Evolutionary conservation across 345 rosid genomes (phyloP), one percentile per base, ranked within the genome.

Genomic region (Populus tremula): DNA sequence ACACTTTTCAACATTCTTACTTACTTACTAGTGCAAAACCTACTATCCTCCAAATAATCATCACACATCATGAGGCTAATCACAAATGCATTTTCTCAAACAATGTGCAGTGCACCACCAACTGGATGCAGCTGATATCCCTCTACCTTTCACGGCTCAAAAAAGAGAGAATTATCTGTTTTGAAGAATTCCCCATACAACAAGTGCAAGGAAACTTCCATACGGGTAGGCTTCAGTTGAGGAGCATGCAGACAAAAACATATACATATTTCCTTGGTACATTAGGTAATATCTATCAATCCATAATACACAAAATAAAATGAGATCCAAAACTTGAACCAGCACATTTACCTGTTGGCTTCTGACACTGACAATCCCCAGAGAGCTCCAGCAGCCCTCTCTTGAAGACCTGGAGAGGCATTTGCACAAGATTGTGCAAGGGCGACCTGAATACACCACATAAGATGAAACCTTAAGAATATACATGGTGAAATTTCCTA

Each of bases 351-450:
- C 83, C 83, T 76, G 35, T 76, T 81, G 54, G 82, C 76, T 75
- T 85, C 86, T 27, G 87, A 85, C 18, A 85, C 84, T 2, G 87
- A 85, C 80, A 82, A 80, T 63, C 86, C 84, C 86, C 86, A 85
- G 4, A 82, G 77, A 65, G 86, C 82, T 25, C 86, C 86, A 27
- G 86, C 88, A 54, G 86, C 86, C 72, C 88, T 78, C 76, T 85
- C 86, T 76, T 85, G 88, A 73, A 85, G 83, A 76, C 82, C 81
- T 21, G 50, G 81, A 54, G 86, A 83, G 72, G 79, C 62, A 76
- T 69, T 74, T n/a, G 81, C 71, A 71, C 84, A 83, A 36, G 83
- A 83, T 73, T 73, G 82, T 35, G 86, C 88, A 13, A 85, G 82
- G 67, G 84, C 47, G 69, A 85, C 86, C 85, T 85, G 47, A 14